Evolutionary conservation across 345 rosid genomes (phyloP).

Genomic region (Adansonia digitata): DNA sequence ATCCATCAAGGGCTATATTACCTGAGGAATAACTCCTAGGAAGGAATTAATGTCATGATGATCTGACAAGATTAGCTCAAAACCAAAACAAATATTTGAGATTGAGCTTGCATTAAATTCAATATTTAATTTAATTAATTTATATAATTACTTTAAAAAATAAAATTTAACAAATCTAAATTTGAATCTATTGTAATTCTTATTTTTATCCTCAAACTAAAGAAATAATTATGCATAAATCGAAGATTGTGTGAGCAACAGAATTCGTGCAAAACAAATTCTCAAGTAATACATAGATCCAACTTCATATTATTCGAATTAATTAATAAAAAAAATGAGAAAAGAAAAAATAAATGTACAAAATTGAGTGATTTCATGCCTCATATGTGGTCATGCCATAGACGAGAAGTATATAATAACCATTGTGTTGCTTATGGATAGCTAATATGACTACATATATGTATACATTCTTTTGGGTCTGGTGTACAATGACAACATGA

Average conservation of each 20-base stretch:
- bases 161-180: too few relatives aligned
- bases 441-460: conserved; percentile 21
- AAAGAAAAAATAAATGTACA: neutral
- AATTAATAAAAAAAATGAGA: too few relatives aligned
- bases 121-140: too few relatives aligned
- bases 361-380: neutral
- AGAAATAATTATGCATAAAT: too few relatives aligned
- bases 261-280: conserved; percentile 24
- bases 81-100: too few relatives aligned
- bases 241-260: conserved; percentile 25
- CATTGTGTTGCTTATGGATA: neutral
- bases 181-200: too few relatives aligned
- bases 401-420: neutral
- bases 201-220: too few relatives aligned
- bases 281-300: conserved; percentile 10
- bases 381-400: neutral
- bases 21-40: conserved; percentile 27
- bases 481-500: conserved; percentile 24
- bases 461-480: neutral
- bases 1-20: conserved; percentile 7
- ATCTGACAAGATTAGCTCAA: too few relatives aligned
- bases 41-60: too few relatives aligned
- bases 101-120: too few relatives aligned
- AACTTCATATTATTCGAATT: too few relatives aligned
- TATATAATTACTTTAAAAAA: too few relatives aligned